Evolutionary conservation across 345 rosid species (phyloP), one percentile per base, ranked within the genome.

Genomic region (Syzygium jambos): DNA sequence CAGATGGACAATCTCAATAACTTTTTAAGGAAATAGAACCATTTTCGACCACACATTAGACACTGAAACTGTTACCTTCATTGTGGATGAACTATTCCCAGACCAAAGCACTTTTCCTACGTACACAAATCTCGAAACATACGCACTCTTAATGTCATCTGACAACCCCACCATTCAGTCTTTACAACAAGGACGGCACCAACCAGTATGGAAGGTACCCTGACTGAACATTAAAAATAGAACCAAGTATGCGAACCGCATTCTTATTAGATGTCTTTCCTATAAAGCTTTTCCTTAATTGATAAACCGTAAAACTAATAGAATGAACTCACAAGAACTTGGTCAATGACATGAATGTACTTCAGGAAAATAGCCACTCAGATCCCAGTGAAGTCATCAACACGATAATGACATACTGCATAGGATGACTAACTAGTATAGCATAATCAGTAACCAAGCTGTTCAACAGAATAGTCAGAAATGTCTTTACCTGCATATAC

Each of bases 401-500:
- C 2, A 19, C 9, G 49, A 73, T 38, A 73, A 38, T 73, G 49
- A 38, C 22, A 73, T 10, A 73, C 49, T 73, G 49, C 46, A 43
- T 73, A 17, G 49, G 15, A 73, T 9, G 49, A 38, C 41, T 19
- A 73, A 19, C 49, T 0, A 73, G 49, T 38, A 73, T 10, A 34
- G 7, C 25, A 34, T 34, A 73, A 73, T 41, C 49, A 73, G 10
- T 73, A 38, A 73, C 49, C 1, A 73, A 73, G 12, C 23, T 34
- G 80, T 38, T 34, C 25, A 34, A 73, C 49, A 17, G 14, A 73
- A 73, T 19, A 73, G 49, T 19, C 14, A 6, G 34, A 68, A 73
- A 9, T 19, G 27, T 34, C 82, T 73, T n/a, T 84, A 91, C 95
- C 99, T 98, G 99, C 90, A 98, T 98, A 88, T 98, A 98, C 29